These are phyloP conservation scores for Aspergillus unguis DNA, from an alignment of 2,329 filamentous ascomycete genomes.

Conservation along the genomic window DNA sequence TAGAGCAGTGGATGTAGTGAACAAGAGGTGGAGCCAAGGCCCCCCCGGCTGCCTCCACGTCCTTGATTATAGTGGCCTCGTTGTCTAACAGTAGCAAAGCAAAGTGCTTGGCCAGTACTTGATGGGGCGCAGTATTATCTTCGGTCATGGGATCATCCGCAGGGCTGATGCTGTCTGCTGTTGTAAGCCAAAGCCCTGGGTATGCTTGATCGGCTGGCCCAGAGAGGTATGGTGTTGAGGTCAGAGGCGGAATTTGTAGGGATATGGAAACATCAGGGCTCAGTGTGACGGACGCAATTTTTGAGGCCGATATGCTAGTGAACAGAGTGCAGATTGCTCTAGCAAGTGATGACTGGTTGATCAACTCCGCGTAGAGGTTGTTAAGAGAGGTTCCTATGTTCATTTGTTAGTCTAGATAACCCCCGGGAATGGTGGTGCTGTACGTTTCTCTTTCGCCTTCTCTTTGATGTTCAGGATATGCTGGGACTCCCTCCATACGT, in stretches of 20 bases:
- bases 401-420: constrained; percentile 13
- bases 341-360: constrained; percentile 70
- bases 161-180: constrained; percentile 72
- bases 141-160: constrained; percentile 61
- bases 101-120: constrained; percentile 74
- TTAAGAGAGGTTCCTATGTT: constrained; percentile 33
- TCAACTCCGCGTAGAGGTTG: constrained; percentile 42
- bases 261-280: constrained; percentile 61
- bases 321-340: constrained; percentile 80
- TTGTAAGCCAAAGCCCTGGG: constrained; percentile 80
- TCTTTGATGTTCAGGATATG: constrained; percentile 77
- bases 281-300: constrained; percentile 79
- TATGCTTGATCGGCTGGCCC: constrained; percentile 65
- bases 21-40: constrained; percentile 73
- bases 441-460: constrained; percentile 65
- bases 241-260: constrained; percentile 60
- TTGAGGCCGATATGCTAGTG: constrained; percentile 74
- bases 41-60: constrained; percentile 66
- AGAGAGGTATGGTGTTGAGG: constrained; percentile 70
- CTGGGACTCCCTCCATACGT: constrained; percentile 88
- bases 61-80: constrained; percentile 71
- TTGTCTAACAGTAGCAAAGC: constrained; percentile 81
- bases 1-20: constrained; percentile 62
- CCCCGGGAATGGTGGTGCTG: constrained; percentile 4
- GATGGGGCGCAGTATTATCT: constrained; percentile 56